Evolutionary conservation across 1,139 yeast genomes (phyloP).

Genomic region (Pichia sp.): DNA sequence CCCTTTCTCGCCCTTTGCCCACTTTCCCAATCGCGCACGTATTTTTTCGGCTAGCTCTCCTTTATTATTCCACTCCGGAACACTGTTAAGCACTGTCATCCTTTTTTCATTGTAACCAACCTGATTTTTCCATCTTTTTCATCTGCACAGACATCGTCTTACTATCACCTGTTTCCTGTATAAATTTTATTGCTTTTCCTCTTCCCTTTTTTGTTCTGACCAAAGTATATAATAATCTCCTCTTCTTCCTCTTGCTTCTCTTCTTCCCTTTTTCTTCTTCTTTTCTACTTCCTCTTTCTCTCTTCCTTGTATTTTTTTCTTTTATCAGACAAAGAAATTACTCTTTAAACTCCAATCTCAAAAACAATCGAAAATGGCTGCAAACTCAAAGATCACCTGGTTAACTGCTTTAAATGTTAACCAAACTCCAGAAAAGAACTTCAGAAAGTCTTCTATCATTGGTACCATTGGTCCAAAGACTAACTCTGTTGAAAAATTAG

Average conservation of each 20-base stretch:
- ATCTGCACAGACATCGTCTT: not conserved
- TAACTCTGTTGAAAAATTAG: slow-evolving; percentile 79
- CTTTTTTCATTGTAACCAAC: not conserved
- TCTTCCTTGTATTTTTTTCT: not conserved
- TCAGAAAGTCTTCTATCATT: slow-evolving; percentile 93
- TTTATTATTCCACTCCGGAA: not conserved
- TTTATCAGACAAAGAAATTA: not conserved
- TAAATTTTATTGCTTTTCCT: not conserved
- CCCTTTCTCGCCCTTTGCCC: too few species aligned
- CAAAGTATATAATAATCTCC: too few species aligned
- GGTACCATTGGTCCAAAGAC: slow-evolving; percentile 99
- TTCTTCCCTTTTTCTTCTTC: not conserved
- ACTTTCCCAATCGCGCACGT: too few species aligned
- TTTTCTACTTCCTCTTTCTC: not conserved
- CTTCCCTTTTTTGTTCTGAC: too few species aligned
- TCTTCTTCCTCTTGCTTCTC: not conserved
- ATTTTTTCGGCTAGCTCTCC: too few species aligned
- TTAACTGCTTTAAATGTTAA: slow-evolving; percentile 73
- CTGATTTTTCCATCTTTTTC: not conserved
- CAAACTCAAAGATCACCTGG: slow-evolving; percentile 57
- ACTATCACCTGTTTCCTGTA: not conserved
- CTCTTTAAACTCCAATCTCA: not conserved
- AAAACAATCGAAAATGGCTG: slow-evolving; percentile 23
- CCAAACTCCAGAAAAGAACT: slow-evolving; percentile 73
- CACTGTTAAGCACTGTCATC: not conserved